Conservation (phyloP, 2,329 filamentous ascomycete species). For the Venturia carpophila region DNA sequence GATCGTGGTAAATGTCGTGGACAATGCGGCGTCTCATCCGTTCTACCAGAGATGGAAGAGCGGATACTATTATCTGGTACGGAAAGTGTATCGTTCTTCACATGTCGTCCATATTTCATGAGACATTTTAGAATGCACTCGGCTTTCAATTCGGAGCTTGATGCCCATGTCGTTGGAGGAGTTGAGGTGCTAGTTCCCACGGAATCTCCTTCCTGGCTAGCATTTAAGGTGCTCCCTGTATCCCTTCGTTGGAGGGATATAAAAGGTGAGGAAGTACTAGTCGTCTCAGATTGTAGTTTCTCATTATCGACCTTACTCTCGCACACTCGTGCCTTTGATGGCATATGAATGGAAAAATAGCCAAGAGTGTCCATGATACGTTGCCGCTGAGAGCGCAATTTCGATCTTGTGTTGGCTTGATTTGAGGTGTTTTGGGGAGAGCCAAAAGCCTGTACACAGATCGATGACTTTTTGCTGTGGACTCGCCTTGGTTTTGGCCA, state of each 20-base stretch:
- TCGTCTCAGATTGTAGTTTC: background rate
- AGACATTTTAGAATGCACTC: background rate
- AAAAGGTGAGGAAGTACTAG: background rate
- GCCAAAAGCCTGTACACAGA: background rate
- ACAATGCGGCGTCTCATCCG: background rate
- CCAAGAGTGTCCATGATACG: background rate
- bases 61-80: background rate
- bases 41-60: background rate
- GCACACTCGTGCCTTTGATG: background rate
- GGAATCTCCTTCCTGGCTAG: background rate
- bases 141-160: background rate
- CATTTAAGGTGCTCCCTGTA: background rate
- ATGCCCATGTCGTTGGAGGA: background rate
- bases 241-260: background rate
- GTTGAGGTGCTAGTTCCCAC: background rate
- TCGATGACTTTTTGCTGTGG: background rate
- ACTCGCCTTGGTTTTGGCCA: background rate
- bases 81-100: background rate
- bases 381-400: background rate
- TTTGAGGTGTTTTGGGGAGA: background rate
- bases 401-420: background rate
- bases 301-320: background rate
- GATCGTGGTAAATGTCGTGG: background rate
- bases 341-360: background rate
- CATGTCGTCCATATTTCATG: background rate